phyloP scores from a whole-genome alignment of 1,139 yeast genomes.

The Yamadazyma pseudoaaseri region DNA sequence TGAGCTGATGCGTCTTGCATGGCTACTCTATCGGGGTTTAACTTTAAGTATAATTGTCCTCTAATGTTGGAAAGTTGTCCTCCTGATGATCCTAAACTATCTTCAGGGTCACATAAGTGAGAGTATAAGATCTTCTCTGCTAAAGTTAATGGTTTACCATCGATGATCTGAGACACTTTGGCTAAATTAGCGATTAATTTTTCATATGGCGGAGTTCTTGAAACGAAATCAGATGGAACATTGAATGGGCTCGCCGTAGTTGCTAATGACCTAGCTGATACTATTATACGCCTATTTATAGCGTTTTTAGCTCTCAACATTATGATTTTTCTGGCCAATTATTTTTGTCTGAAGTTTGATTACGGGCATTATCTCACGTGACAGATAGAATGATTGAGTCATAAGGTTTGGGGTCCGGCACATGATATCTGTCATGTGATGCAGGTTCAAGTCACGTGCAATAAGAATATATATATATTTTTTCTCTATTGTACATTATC shows the following conservation, averaged over 20 bases:
- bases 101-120: conserved; percentile 85
- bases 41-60: conserved; percentile 82
- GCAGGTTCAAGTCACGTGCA: too few species aligned
- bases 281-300: background rate
- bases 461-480: too few species aligned
- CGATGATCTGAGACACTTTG: conserved; percentile 61
- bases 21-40: conserved; percentile 97
- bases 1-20: conserved; percentile 99
- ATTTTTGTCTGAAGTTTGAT: conserved; percentile 10
- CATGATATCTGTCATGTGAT: too few species aligned
- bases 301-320: conserved; percentile 7
- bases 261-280: conserved; percentile 20
- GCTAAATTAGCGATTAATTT: conserved; percentile 64
- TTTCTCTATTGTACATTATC: too few species aligned
- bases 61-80: conserved; percentile 60
- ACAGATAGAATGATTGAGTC: too few species aligned
- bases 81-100: conserved; percentile 51
- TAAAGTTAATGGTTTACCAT: conserved; percentile 75
- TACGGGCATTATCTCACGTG: too few species aligned
- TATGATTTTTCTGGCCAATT: conserved; percentile 9
- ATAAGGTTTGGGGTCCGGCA: too few species aligned
- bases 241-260: conserved; percentile 27
- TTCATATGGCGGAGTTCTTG: conserved; percentile 86
- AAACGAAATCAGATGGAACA: conserved; percentile 58
- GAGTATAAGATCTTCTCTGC: conserved; percentile 95